Percentiles rank a stretch among this genome's conserved stretches.
phyloP scores from a whole-genome alignment of 106 monocot species.

The Dactylorhiza incarnata region DNA sequence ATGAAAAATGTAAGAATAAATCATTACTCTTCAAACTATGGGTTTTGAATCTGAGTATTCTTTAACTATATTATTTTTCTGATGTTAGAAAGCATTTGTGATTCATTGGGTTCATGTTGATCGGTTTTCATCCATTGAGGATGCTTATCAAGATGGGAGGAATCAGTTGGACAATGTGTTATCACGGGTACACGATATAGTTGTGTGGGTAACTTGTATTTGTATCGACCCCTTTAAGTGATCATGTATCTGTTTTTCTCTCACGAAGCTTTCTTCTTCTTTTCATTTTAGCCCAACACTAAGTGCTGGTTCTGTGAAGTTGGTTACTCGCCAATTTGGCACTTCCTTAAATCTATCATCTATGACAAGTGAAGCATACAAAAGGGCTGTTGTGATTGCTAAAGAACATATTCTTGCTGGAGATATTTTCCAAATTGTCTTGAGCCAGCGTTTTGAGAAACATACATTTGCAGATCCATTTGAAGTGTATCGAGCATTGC shows the following conservation, averaged over 20 bases:
- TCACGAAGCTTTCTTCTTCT: not conserved
- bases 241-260: not conserved
- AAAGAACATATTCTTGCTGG: slow-evolving; percentile 95
- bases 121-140: slow-evolving; percentile 54
- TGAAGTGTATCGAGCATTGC: slow-evolving; percentile 90
- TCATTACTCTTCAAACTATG: not conserved
- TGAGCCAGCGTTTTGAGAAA: slow-evolving; percentile 94
- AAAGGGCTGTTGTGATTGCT: slow-evolving; percentile 67
- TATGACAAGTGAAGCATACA: slow-evolving; percentile 82
- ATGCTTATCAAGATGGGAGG: slow-evolving; percentile 81
- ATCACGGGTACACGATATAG: slow-evolving; percentile 58
- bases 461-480: slow-evolving; percentile 91
- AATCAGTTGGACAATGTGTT: slow-evolving; percentile 43
- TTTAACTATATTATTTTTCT: slow-evolving; percentile 7
- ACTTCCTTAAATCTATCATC: slow-evolving; percentile 48
- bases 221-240: not conserved
- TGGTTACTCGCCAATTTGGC: slow-evolving; percentile 54
- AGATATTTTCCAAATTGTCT: slow-evolving; percentile 96
- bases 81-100: slow-evolving; percentile 67
- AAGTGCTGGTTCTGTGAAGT: slow-evolving; percentile 59
- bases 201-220: slow-evolving; percentile 44
- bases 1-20: not conserved
- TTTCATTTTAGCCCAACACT: slow-evolving; percentile 28
- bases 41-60: not conserved
- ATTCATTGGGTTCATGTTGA: slow-evolving; percentile 90